phyloP scores from a whole-genome alignment of 2,329 filamentous ascomycete genomes.

The Ophiostoma pallidulum region DNA sequence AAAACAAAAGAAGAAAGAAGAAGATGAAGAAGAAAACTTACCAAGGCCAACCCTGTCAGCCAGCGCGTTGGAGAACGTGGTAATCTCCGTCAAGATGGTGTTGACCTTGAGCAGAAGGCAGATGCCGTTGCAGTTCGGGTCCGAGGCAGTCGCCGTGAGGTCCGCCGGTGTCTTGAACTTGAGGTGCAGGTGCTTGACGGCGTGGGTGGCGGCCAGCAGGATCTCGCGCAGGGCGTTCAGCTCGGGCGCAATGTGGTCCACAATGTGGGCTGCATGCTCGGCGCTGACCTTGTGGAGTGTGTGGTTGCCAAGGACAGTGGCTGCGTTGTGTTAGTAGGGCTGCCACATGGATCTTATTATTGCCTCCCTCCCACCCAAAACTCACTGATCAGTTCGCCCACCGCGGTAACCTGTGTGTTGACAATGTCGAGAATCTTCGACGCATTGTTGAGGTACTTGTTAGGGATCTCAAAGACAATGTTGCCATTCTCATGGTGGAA shows the following conservation, averaged over 20 bases:
- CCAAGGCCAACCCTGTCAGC: slow-evolving; percentile 3
- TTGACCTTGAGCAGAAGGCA: slow-evolving; percentile 9
- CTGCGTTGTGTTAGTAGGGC: too few relatives aligned
- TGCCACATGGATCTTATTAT: too few relatives aligned
- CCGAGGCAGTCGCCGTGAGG: neutral
- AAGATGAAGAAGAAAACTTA: neutral
- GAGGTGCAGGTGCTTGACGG: neutral
- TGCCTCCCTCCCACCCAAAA: neutral
- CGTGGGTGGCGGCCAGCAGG: neutral
- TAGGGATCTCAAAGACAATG: neutral
- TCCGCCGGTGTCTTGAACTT: slow-evolving; percentile 1
- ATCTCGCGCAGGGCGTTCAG: neutral
- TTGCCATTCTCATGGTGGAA: neutral
- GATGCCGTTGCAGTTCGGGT: slow-evolving; percentile 1
- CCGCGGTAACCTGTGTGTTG: neutral
- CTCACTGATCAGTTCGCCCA: neutral
- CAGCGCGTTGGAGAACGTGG: neutral
- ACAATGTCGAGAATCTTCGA: slow-evolving; percentile 4
- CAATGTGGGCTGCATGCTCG: neutral
- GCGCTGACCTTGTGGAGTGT: neutral
- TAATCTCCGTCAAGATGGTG: slow-evolving; percentile 4
- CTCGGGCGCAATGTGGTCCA: neutral
- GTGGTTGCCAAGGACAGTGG: neutral
- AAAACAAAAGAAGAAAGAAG: neutral
- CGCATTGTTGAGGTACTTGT: neutral